Evolutionary conservation across 2,329 filamentous ascomycete species (phyloP), one percentile per base, ranked within the genome.

Genomic region (Ambrosiella cleistominuta): DNA sequence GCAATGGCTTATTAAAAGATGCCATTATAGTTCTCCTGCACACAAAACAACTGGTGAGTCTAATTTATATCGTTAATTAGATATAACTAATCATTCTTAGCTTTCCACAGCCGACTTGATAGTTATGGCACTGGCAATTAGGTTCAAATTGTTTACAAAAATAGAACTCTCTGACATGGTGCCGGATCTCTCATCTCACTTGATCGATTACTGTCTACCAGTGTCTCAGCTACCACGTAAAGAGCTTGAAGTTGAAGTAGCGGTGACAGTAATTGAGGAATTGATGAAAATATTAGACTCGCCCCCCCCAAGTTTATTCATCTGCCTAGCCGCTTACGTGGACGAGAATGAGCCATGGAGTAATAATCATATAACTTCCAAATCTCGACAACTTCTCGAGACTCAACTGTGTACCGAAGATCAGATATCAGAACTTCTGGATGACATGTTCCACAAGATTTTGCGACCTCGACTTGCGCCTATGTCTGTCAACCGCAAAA

Each of bases 401-500:
- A 27, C 27, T 27, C 27, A 27, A 5, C 27, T 4, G 27, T 27
- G 27, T 27, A 27, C 27, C 4, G 27, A 27, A 27, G 27, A 27
- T 27, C 27, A 27, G 27, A 27, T 27, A 27, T 27, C 27, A 27
- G 55, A 40, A 36, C 17, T 52, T 19, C 54, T 60, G 51, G 59
- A 60, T 45, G 12, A 19, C n/a, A 35, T 57, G 2, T 44, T 60
- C 6, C 11, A 19, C 8, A 39, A 38, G 7, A 38, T 60, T 19
- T 42, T 60, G 12, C 49, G 51, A 11, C 59, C 59, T 8, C 44
- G 53, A 5, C 35, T 59, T 13, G 15, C 52, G 7, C 37, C 37
- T 7, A 37, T 40, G 11, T 13, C 27, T 15, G 6, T 40, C n/a
- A 47, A 36, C 13, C 58, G 54, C 13, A 40, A 19, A 39, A 59